Conservation (phyloP, 2,329 filamentous ascomycete genomes). For the Lachnellula cervina region DNA sequence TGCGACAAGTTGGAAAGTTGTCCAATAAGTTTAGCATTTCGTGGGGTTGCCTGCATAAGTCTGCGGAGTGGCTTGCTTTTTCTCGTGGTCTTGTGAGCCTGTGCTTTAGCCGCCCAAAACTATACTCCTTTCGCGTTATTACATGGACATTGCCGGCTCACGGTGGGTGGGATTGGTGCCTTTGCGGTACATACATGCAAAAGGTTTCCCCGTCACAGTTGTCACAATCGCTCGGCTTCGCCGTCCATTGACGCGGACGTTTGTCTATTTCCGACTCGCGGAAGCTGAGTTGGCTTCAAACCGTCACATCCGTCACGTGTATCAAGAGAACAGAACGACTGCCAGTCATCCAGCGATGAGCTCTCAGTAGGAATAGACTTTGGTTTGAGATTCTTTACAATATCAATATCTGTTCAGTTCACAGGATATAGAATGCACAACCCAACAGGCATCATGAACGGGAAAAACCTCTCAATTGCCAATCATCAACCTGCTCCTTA, state of each 20-base stretch:
- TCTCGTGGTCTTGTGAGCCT: slow-evolving; percentile 24
- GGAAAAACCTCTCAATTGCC: slow-evolving; percentile 4
- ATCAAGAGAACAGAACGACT: neutral
- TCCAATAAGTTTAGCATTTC: slow-evolving; percentile 5
- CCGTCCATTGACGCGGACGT: slow-evolving; percentile 14
- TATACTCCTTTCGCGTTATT: slow-evolving; percentile 9
- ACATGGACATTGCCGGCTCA: slow-evolving; percentile 9
- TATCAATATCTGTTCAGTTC: neutral
- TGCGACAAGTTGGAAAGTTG: slow-evolving; percentile 2
- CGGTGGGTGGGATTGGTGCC: neutral
- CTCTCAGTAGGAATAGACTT: neutral
- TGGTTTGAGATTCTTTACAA: neutral
- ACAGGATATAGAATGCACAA: neutral
- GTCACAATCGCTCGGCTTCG: slow-evolving; percentile 4
- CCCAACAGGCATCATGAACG: neutral
- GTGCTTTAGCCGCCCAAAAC: slow-evolving; percentile 21
- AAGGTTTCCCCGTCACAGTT: slow-evolving; percentile 2
- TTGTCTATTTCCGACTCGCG: slow-evolving; percentile 9
- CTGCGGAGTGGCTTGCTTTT: slow-evolving; percentile 21
- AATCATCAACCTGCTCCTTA: slow-evolving; percentile 10
- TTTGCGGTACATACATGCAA: slow-evolving; percentile 1
- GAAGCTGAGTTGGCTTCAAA: neutral
- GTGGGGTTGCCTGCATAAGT: slow-evolving; percentile 9
- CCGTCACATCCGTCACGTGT: neutral
- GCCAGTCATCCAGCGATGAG: neutral